Evolutionary conservation across 768 basidiomycete genomes (phyloP), one percentile per base, ranked within the genome.

Genomic region (Russula sp.): DNA sequence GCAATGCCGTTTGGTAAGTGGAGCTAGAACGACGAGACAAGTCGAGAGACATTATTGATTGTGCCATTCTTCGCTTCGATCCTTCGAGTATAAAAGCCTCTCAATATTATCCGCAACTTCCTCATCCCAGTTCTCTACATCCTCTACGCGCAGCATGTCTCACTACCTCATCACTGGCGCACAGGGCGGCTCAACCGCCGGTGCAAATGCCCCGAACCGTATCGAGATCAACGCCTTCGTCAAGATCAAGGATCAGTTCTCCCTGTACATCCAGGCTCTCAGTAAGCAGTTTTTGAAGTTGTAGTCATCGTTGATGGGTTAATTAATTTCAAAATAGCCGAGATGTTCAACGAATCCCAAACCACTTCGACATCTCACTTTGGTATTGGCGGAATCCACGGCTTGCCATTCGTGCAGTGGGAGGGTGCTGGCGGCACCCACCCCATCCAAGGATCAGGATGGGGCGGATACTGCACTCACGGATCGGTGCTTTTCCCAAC

Each of bases 391-490:
- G 80, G 80, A n/a, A 82, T 84, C 61, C 82, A 84, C 64, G 83
- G 82, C 7, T 68, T 78, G 27, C 83, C 83, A 0, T 78, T 74
- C 61, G 70, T 71, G 10, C 66, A 70, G 0, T 84, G 80, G 80
- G 75, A 80, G 55, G 78, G 75, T 14, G 71, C 75, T 11, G 76
- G 73, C 9, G 66, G 70, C 27, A 22, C 54, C 10, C 22, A 70
- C 39, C 70, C 76, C 1, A 71, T 69, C 11, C 55, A 69, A 18
- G 61, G 65, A 0, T 64, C 70, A 8, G 63, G 62, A 8, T 77
- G 73, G 73, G 72, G 74, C n/a, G 83, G 82, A 3, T 84, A 84
- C 66, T 84, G 82, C 68, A 77, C 76, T 20, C 83, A 85, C 69
- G 79, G 79, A 16, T 78, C 77, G 1, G 74, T 78, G 9, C 71